Evolutionary conservation across 768 basidiomycete species (phyloP).

Genomic region (Mycena chlorophos): DNA sequence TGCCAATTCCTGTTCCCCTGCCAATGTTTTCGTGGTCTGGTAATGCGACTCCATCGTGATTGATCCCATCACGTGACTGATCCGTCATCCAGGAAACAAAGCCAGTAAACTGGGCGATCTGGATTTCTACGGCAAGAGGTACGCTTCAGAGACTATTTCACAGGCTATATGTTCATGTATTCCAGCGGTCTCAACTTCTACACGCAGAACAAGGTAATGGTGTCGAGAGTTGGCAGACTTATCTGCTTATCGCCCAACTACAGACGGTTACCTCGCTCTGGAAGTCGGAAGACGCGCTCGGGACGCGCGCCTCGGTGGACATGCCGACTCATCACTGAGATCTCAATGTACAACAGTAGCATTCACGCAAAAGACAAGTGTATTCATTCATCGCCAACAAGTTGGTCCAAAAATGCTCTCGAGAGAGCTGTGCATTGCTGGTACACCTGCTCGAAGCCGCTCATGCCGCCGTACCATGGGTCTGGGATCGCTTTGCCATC

Average conservation of each 20-base stretch:
- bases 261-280: conserved; percentile 92
- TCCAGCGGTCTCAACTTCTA: conserved; percentile 89
- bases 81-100: conserved; percentile 42
- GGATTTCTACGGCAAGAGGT: conserved; percentile 90
- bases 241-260: background rate
- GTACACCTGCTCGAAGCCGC: conserved; percentile 76
- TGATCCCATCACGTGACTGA: background rate
- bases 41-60: conserved; percentile 62
- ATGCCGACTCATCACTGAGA: conserved; percentile 80
- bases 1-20: conserved; percentile 85
- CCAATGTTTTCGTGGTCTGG: conserved; percentile 98
- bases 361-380: background rate
- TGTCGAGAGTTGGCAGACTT: background rate
- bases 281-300: conserved; percentile 83
- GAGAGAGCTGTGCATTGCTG: conserved; percentile 73
- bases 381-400: conserved; percentile 34
- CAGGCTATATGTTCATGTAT: conserved; percentile 5
- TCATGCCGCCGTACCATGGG: conserved; percentile 59
- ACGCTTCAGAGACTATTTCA: conserved; percentile 16
- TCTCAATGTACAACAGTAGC: background rate
- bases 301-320: conserved; percentile 75
- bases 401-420: conserved; percentile 76
- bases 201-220: conserved; percentile 83
- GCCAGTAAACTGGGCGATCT: conserved; percentile 74
- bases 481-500: conserved; percentile 74